phyloP scores from a whole-genome alignment of 2,329 filamentous ascomycete genomes.

The Zasmidium citrigriseum region DNA sequence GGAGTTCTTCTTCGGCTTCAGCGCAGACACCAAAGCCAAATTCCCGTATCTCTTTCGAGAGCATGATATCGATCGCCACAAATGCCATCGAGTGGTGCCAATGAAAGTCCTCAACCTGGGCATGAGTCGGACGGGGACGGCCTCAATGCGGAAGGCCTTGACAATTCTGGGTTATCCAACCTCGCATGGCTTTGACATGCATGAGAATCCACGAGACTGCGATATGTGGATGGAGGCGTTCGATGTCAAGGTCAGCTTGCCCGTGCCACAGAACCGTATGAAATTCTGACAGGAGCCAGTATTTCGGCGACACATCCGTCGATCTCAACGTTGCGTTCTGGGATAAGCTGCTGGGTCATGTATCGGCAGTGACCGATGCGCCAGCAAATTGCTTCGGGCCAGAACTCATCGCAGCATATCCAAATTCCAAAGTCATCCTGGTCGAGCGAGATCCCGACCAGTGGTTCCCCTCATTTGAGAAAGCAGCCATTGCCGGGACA shows the following conservation, averaged over 20 bases:
- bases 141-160: conserved; percentile 23
- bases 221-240: conserved; percentile 69
- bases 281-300: conserved; percentile 3
- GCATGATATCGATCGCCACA: conserved; percentile 65
- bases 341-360: conserved; percentile 2
- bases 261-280: neutral
- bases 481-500: conserved; percentile 12
- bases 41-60: conserved; percentile 50
- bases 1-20: conserved; percentile 22
- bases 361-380: neutral
- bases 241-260: conserved; percentile 47
- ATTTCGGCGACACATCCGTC: conserved; percentile 10
- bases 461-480: conserved; percentile 18
- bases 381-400: conserved; percentile 15
- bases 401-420: conserved; percentile 35
- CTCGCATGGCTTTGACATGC: conserved; percentile 25
- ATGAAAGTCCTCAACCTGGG: conserved; percentile 26
- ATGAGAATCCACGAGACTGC: conserved; percentile 59
- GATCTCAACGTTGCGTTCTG: conserved; percentile 6
- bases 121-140: conserved; percentile 26
- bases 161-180: conserved; percentile 23
- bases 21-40: conserved; percentile 29
- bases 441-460: conserved; percentile 18
- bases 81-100: conserved; percentile 49
- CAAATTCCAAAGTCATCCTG: conserved; percentile 27